A percentile compares a stretch with the other conserved stretches of the same genome.
Conservation (phyloP, 1,139 yeast species). For the Blastobotrys aristatus region DNA sequence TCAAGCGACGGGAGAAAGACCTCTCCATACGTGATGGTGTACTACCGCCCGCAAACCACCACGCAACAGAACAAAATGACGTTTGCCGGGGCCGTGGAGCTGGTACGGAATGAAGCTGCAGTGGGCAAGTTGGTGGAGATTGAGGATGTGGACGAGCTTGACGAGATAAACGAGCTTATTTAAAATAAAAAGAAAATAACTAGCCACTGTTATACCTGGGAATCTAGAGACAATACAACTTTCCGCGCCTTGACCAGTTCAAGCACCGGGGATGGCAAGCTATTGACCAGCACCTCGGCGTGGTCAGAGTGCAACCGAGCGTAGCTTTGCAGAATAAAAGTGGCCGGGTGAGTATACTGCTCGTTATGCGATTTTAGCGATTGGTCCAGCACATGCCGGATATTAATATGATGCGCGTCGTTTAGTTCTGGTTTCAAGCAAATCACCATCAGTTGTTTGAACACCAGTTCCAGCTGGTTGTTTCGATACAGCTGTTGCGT, state of each 20-base stretch:
- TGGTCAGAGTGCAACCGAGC: not conserved
- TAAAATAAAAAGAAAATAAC: not conserved
- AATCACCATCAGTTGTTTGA: conserved; percentile 4
- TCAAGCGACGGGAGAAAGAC: conserved; percentile 66
- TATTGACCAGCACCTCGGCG: not conserved
- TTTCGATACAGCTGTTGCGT: not conserved
- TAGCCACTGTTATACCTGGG: not conserved
- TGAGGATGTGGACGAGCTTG: conserved; percentile 32
- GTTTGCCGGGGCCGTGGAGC: conserved; percentile 84
- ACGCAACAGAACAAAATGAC: conserved; percentile 77
- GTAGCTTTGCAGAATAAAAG: not conserved
- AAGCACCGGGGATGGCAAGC: not conserved
- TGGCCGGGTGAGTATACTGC: not conserved
- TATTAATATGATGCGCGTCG: conserved; percentile 8
- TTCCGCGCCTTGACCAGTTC: no score
- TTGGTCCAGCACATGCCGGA: conserved; percentile 8
- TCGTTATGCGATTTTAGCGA: not conserved
- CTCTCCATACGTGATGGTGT: conserved; percentile 69
- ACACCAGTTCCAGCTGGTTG: not conserved
- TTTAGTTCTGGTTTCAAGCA: conserved; percentile 1
- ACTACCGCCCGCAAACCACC: conserved; percentile 82
- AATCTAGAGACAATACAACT: not conserved
- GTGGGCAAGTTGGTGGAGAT: conserved; percentile 45
- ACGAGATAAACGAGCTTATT: conserved; percentile 20
- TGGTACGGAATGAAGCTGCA: conserved; percentile 72